These are phyloP conservation scores for Leucosporidium yakuticum DNA, from an alignment of 768 basidiomycete genomes.

Conservation along the genomic window DNA sequence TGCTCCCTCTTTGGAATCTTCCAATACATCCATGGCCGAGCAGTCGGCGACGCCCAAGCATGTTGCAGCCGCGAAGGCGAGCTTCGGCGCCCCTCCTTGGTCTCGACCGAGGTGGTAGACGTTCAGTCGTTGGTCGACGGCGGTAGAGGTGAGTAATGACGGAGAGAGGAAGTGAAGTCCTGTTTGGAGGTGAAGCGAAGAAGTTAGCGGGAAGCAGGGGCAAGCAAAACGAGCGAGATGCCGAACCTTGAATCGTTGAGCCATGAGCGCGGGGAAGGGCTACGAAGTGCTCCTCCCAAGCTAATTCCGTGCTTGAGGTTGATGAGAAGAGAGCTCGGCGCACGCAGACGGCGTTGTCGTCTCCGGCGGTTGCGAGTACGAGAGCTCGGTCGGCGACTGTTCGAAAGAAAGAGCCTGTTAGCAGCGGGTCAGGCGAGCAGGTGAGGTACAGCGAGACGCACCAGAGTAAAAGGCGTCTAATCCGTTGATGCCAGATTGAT, in stretches of 20 bases:
- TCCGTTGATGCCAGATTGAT: not conserved
- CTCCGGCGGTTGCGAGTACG: not conserved
- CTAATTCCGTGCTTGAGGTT: not conserved
- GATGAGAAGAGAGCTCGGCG: not conserved
- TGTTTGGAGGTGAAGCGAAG: not conserved
- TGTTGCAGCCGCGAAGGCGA: not conserved
- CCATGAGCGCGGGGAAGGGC: not conserved
- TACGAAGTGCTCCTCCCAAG: not conserved
- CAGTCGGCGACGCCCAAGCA: not conserved
- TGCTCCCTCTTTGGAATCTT: not conserved
- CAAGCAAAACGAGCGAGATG: not conserved
- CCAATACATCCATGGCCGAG: not conserved
- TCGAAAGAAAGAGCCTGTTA: too few species aligned
- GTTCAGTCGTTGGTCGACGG: not conserved
- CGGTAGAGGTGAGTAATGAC: not conserved
- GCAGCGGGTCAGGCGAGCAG: not conserved
- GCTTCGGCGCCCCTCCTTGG: not conserved
- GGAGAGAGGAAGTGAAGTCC: not conserved
- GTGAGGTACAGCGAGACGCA: not conserved
- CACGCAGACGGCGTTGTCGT: conserved; percentile 1
- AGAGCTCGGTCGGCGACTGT: not conserved
- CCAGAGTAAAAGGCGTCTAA: not conserved
- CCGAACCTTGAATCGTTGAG: not conserved
- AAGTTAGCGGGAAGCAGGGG: not conserved
- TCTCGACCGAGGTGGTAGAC: not conserved